Evolutionary conservation across 192 early-diverging fungal species (phyloP).

Genomic region (Radiomyces spectabilis): DNA sequence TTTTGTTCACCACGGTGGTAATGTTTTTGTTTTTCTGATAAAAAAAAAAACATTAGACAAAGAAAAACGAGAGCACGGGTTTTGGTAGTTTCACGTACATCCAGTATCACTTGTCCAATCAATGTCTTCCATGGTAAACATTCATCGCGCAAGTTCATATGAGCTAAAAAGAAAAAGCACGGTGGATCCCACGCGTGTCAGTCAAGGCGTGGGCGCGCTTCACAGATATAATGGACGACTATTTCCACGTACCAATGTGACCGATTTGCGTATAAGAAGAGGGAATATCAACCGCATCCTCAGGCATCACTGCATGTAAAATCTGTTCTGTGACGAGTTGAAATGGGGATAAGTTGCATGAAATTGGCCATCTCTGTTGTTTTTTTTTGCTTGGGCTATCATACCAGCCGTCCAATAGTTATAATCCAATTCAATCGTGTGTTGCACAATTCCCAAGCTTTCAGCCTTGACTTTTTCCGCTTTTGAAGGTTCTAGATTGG

Average conservation of each 20-base stretch:
- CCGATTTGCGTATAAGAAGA: conserved; percentile 80
- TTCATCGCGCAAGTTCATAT: conserved; percentile 93
- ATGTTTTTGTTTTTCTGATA: conserved; percentile 80
- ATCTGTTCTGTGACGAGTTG: conserved; percentile 92
- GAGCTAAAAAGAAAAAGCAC: conserved; percentile 55
- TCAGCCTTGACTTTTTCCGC: conserved; percentile 27
- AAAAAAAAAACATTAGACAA: not conserved
- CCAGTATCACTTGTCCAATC: conserved; percentile 93
- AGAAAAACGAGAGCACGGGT: too few relatives aligned
- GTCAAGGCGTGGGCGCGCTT: too few relatives aligned
- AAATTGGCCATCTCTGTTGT: too few relatives aligned
- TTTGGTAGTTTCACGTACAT: conserved; percentile 51
- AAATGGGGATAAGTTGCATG: too few relatives aligned
- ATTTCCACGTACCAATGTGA: conserved; percentile 71
- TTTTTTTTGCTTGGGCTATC: not conserved
- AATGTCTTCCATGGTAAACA: conserved; percentile 82
- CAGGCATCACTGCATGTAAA: conserved; percentile 79
- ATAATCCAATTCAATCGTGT: conserved; percentile 64
- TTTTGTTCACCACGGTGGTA: conserved; percentile 94
- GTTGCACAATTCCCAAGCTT: conserved; percentile 42
- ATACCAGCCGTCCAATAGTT: conserved; percentile 84
- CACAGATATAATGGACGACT: too few relatives aligned
- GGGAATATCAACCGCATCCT: conserved; percentile 58
- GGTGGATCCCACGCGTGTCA: too few relatives aligned
- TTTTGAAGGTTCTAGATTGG: conserved; percentile 43